Conservation (phyloP, 768 basidiomycete species). For the Hypsizygus marmoreus region DNA sequence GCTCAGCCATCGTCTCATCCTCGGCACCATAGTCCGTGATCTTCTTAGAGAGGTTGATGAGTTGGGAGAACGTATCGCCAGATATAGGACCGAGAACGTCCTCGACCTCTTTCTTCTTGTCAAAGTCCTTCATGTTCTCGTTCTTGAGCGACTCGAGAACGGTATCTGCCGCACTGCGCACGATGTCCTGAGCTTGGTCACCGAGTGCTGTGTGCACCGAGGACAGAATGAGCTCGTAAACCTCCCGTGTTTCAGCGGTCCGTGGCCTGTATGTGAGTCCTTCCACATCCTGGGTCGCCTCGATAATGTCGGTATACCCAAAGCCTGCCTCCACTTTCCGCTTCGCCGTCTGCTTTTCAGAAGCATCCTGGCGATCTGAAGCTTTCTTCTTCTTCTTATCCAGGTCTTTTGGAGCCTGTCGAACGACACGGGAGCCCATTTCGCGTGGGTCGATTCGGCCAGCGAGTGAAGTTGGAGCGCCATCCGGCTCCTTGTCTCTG, state of each 20-base stretch:
- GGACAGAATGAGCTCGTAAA: conserved; percentile 89
- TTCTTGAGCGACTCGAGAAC: conserved; percentile 88
- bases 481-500: conserved; percentile 95
- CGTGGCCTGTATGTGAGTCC: conserved; percentile 91
- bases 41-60: conserved; percentile 87
- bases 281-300: conserved; percentile 91
- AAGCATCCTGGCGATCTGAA: conserved; percentile 53
- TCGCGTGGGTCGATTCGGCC: conserved; percentile 87
- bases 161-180: conserved; percentile 93
- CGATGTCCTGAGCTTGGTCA: conserved; percentile 94
- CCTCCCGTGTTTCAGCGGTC: conserved; percentile 91
- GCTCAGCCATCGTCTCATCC: conserved; percentile 77
- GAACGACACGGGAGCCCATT: conserved; percentile 90
- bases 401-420: conserved; percentile 82
- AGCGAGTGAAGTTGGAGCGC: conserved; percentile 89
- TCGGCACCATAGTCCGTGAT: conserved; percentile 94
- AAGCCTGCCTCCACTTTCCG: conserved; percentile 69
- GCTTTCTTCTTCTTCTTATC: conserved; percentile 95
- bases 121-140: conserved; percentile 90
- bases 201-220: conserved; percentile 82
- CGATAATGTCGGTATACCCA: conserved; percentile 89
- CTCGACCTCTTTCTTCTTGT: conserved; percentile 95
- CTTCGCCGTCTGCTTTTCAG: conserved; percentile 58
- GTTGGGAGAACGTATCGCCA: conserved; percentile 78
- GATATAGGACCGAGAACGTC: conserved; percentile 66